These are phyloP conservation scores for Yamadazyma atmosphaerica DNA, from an alignment of 1,139 yeast genomes.

Conservation along the genomic window DNA sequence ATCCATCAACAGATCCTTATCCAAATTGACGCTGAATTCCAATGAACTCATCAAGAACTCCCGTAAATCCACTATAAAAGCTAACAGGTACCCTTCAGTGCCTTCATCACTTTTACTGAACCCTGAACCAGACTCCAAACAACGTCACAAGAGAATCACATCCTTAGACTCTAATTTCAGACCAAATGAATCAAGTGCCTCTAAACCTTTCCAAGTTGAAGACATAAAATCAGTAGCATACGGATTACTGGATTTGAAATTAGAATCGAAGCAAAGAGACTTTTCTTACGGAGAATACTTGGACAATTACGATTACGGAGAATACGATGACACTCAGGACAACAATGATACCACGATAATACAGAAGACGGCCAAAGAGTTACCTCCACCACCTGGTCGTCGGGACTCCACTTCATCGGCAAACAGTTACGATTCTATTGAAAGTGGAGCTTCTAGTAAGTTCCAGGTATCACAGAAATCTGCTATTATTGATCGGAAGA, in stretches of 20 bases:
- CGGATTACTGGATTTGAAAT: slow-evolving; percentile 18
- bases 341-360: background rate
- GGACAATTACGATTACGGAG: slow-evolving; percentile 1
- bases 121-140: slow-evolving; percentile 4
- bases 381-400: slow-evolving; percentile 1
- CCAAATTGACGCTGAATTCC: slow-evolving; percentile 12
- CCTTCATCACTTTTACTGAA: slow-evolving; percentile 21
- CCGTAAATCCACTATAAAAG: slow-evolving; percentile 34
- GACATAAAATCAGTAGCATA: slow-evolving; percentile 12
- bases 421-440: slow-evolving; percentile 36
- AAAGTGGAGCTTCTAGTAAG: slow-evolving; percentile 37
- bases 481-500: background rate
- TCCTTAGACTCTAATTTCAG: slow-evolving; percentile 30
- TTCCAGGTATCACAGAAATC: slow-evolving; percentile 20
- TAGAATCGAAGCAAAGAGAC: slow-evolving; percentile 7
- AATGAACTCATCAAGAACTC: slow-evolving; percentile 29
- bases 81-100: slow-evolving; percentile 39
- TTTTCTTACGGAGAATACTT: background rate
- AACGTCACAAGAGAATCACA: slow-evolving; percentile 17
- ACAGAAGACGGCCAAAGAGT: background rate
- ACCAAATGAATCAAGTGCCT: slow-evolving; percentile 16
- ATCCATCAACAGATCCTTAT: slow-evolving; percentile 5
- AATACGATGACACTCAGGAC: slow-evolving; percentile 2
- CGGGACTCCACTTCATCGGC: slow-evolving; percentile 31
- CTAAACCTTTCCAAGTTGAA: slow-evolving; percentile 4